A percentile compares a stretch with the other conserved stretches of the same genome.
Conservation (phyloP, 306 rosid genomes). For the Purshia tridentata region DNA sequence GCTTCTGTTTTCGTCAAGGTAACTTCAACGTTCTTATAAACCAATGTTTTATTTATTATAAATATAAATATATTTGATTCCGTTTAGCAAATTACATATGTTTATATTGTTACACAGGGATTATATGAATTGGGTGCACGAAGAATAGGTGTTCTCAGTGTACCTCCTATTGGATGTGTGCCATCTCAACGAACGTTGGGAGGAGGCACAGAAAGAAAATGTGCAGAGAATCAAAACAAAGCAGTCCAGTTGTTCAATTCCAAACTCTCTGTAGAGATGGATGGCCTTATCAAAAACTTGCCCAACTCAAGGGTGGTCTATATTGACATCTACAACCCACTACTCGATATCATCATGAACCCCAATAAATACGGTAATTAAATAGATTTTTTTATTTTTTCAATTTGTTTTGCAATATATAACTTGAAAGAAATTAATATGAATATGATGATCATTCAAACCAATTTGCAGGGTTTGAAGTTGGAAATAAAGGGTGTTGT, state of each 20-base stretch:
- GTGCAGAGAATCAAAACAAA: constrained; percentile 33
- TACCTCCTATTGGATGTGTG: constrained; percentile 63
- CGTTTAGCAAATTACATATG: neutral
- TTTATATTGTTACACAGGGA: constrained; percentile 20
- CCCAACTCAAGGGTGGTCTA: constrained; percentile 38
- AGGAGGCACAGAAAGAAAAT: constrained; percentile 47
- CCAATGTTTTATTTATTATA: no score
- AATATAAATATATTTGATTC: no score
- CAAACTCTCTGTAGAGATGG: constrained; percentile 30
- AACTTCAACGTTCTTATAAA: neutral
- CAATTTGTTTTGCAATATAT: no score
- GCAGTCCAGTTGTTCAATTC: constrained; percentile 58
- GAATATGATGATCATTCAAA: no score
- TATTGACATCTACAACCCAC: constrained; percentile 42
- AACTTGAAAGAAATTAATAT: no score
- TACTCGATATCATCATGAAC: constrained; percentile 48
- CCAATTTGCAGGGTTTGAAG: constrained; percentile 50
- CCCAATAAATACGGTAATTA: constrained; percentile 45
- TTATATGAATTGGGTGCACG: constrained; percentile 44
- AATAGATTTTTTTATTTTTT: neutral
- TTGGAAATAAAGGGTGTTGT: constrained; percentile 53
- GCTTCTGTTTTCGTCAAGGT: constrained; percentile 55
- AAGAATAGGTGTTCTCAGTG: constrained; percentile 46
- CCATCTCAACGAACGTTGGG: constrained; percentile 48
- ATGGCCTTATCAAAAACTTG: constrained; percentile 23